Percentiles rank a stretch among this genome's conserved stretches.
Evolutionary conservation across 1,139 yeast genomes (phyloP).

Genomic region (Wickerhamomyces sp.): DNA sequence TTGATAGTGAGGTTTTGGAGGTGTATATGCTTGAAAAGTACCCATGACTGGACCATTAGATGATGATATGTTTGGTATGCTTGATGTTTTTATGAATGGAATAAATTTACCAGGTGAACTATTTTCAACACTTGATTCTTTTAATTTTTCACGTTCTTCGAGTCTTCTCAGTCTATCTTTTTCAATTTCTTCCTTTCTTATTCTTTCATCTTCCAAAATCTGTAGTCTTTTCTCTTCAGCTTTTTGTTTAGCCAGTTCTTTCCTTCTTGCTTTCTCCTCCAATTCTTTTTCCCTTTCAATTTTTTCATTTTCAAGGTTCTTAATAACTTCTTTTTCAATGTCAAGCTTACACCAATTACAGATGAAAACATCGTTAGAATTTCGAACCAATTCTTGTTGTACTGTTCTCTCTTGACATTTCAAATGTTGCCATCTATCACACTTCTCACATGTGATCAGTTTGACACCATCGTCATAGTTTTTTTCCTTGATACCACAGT

Average conservation of each 20-base stretch:
- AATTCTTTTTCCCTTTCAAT: slow-evolving; percentile 14
- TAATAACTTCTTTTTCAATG: slow-evolving; percentile 17
- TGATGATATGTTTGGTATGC: no score
- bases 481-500: slow-evolving; percentile 33
- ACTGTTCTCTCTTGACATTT: slow-evolving; percentile 27
- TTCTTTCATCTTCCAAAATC: slow-evolving; percentile 17
- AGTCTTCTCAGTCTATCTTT: slow-evolving; percentile 19
- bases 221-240: slow-evolving; percentile 13
- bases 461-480: slow-evolving; percentile 35
- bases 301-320: slow-evolving; percentile 18
- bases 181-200: slow-evolving; percentile 18
- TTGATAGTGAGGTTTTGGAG: no score
- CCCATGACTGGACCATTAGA: slow-evolving; percentile 1
- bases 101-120: background rate
- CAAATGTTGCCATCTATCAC: slow-evolving; percentile 38
- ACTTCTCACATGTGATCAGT: slow-evolving; percentile 32
- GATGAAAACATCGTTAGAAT: slow-evolving; percentile 21
- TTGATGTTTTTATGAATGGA: background rate
- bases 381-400: slow-evolving; percentile 22
- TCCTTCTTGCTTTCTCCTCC: slow-evolving; percentile 18
- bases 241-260: slow-evolving; percentile 16
- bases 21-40: background rate
- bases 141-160: slow-evolving; percentile 14
- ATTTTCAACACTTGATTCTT: background rate
- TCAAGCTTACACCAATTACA: slow-evolving; percentile 24